phyloP scores from a whole-genome alignment of 306 rosid genomes.

The Casuarina glauca region DNA sequence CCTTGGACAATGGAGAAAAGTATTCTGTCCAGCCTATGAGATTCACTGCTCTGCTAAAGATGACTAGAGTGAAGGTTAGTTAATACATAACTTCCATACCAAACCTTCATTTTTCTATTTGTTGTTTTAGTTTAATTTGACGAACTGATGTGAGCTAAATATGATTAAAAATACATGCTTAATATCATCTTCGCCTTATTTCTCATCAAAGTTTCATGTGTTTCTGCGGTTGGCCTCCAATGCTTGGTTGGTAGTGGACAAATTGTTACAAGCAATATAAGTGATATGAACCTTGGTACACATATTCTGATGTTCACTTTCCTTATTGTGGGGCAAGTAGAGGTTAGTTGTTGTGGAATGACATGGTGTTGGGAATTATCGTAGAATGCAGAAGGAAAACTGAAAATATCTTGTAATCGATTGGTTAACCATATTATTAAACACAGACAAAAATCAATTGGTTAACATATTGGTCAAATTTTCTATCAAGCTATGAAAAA shows the following conservation, averaged over 20 bases:
- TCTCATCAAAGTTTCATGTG: not conserved
- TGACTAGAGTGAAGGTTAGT: conserved; percentile 97
- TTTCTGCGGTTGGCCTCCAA: not conserved
- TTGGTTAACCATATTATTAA: too few species aligned
- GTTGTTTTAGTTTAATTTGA: conserved; percentile 20
- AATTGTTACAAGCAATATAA: not conserved
- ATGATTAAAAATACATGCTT: conserved; percentile 14
- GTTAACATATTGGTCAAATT: too few species aligned
- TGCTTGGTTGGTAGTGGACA: not conserved
- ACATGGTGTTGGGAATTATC: not conserved
- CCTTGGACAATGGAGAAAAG: conserved; percentile 88
- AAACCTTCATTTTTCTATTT: conserved; percentile 1
- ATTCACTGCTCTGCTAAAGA: conserved; percentile 72
- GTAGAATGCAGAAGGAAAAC: too few species aligned
- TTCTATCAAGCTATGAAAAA: too few species aligned
- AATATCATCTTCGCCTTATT: not conserved
- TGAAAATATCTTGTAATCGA: too few species aligned
- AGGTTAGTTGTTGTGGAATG: not conserved
- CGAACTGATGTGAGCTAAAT: conserved; percentile 11
- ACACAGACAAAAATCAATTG: too few species aligned
- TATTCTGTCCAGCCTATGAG: conserved; percentile 85
- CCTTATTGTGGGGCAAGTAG: not conserved
- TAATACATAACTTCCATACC: conserved; percentile 23
- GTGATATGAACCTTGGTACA: not conserved
- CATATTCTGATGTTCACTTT: not conserved